Base-by-base conservation (phyloP, 2,329 filamentous ascomycete genomes). In the Pyrenophora seminiperda region DNA sequence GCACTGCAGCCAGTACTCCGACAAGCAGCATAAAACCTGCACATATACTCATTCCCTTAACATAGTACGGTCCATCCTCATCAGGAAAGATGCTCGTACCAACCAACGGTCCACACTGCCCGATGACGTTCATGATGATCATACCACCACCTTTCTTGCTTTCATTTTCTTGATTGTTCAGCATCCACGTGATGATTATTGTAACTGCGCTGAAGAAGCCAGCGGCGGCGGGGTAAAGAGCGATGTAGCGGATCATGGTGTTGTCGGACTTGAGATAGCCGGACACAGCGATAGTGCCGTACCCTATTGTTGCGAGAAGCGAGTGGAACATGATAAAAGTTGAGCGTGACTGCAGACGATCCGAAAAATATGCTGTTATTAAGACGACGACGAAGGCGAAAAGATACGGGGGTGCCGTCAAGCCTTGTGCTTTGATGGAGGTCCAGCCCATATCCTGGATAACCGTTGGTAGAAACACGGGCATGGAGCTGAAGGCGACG, bases 151-250 rank as follows among this genome's bases (percentile, higher is more conserved):
- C 90, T 59, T 89, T 88, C 5, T 84, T 83, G 42, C 82, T 83
- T 54, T 86, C 83, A 10, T 79, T 84, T 44, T 81, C 76, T 67
- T 94, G 89, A 71, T 96, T 96, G 68, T 96, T 95, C 66, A 96
- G 83, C 29, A 83, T 90, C 91, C 91, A 96, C 1, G 90, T 88
- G 48, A 96, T 89, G 59, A 92, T 87, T 24, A 96, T 80, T 0
- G 90, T 91, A 49, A 96, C 88, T 15, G 90, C 88, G 52, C 83
- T 86, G 77, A 96, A 95, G 84, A 96, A 94, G 3, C 91, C 91
- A 1, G 85, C 77, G 2, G 86, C 83, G 2, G 91, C 90, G 0
- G 90, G 90, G 68, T 88, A 96, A 6, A 96, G 81, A 47, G 86
- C 88, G 5, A 87, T 62, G 65, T 96, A 96, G 14, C 90, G 81